Conservation (phyloP, 208 protist genomes). For the Pavlovales sp. region DNA sequence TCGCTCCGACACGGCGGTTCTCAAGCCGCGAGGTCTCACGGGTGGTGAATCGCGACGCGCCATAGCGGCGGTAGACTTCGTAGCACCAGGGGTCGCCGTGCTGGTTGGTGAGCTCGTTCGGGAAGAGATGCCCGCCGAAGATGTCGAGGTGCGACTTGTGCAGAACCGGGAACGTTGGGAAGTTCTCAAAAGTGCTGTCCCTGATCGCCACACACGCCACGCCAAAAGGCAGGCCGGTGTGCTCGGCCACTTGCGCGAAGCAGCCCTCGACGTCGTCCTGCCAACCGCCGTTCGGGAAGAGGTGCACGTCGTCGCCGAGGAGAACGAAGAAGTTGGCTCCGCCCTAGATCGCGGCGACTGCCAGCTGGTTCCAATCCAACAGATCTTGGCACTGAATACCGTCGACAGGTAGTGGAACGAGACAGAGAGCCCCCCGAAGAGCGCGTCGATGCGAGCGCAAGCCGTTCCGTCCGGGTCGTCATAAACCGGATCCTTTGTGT, state of each 20-base stretch:
- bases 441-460: background rate
- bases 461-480: constrained; percentile 15
- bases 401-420: background rate
- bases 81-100: constrained; percentile 39
- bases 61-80: constrained; percentile 31
- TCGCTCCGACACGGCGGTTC: constrained; percentile 10
- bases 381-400: constrained; percentile 25
- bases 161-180: constrained; percentile 41
- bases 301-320: constrained; percentile 30
- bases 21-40: background rate
- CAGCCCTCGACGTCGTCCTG: constrained; percentile 19
- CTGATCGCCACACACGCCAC: constrained; percentile 26
- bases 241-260: background rate
- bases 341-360: background rate
- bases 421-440: background rate
- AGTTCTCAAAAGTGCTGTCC: constrained; percentile 20
- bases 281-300: background rate
- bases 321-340: constrained; percentile 38
- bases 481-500: constrained; percentile 10
- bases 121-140: constrained; percentile 20
- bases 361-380: constrained; percentile 42
- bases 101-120: constrained; percentile 33
- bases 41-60: constrained; percentile 15
- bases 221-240: constrained; percentile 27
- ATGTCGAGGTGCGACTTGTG: constrained; percentile 26